Percentiles rank a stretch among this genome's conserved stretches.
These are phyloP conservation scores for Rhodotorula sp. DNA, from an alignment of 1,284 basidiomycete species.

Conservation along the genomic window DNA sequence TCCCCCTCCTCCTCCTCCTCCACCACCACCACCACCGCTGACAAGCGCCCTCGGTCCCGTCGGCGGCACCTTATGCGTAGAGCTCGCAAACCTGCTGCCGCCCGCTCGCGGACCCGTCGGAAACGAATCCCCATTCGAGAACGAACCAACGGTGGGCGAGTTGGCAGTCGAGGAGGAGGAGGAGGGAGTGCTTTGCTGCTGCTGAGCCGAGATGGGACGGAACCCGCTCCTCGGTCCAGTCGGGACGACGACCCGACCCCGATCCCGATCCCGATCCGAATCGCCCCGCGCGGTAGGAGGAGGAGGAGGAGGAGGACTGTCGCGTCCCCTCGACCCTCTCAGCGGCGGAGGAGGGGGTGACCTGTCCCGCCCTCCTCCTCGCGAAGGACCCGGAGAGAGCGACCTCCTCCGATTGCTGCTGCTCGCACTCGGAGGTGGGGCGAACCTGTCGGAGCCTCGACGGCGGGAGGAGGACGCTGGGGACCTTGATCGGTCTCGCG, in stretches of 20 bases:
- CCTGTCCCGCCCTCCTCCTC: too few species aligned
- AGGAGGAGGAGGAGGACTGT: not conserved
- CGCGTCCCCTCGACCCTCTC: constrained; percentile 7
- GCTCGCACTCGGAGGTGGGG: not conserved
- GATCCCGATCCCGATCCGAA: not conserved
- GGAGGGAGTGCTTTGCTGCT: too few species aligned
- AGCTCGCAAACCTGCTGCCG: not conserved
- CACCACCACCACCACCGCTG: too few species aligned
- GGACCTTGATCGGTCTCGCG: not conserved
- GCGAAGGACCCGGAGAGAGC: not conserved
- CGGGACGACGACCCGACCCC: not conserved
- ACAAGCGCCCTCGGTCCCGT: not conserved
- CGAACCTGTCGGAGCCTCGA: not conserved
- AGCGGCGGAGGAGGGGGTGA: not conserved
- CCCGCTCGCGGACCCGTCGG: constrained; percentile 2
- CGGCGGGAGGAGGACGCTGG: not conserved
- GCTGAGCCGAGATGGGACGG: constrained; percentile 4
- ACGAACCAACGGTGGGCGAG: not conserved
- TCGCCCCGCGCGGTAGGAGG: not conserved
- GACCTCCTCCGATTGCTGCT: too few species aligned
- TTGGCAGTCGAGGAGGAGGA: not conserved
- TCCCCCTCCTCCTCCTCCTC: too few species aligned
- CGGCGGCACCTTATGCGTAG: not conserved
- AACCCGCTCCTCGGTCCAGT: constrained; percentile 5
- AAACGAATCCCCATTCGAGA: not conserved